phyloP scores from a whole-genome alignment of 2,329 filamentous ascomycete species.

The Hypoxylon sp. region DNA sequence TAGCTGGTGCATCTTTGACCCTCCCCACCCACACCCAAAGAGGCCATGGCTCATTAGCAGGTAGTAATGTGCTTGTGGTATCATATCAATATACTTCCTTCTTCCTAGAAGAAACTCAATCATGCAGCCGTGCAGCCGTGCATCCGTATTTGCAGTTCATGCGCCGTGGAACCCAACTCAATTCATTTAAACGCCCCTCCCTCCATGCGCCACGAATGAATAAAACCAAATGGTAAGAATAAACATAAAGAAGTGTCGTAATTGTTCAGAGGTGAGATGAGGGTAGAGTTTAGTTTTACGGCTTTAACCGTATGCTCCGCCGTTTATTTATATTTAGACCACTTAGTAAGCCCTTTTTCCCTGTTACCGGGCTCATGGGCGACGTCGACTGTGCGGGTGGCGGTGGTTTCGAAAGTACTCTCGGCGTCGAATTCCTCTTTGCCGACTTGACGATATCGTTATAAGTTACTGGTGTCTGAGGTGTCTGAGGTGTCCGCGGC shows the following conservation, averaged over 20 bases:
- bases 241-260: neutral
- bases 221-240: conserved; percentile 17
- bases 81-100: conserved; percentile 27
- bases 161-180: conserved; percentile 34
- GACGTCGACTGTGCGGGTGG: conserved; percentile 41
- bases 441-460: conserved; percentile 60
- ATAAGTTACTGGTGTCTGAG: conserved; percentile 57
- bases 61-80: conserved; percentile 29
- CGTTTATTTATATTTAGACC: conserved; percentile 54
- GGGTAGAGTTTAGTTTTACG: conserved; percentile 28
- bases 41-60: conserved; percentile 35
- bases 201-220: conserved; percentile 13
- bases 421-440: conserved; percentile 56
- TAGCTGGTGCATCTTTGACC: conserved; percentile 1
- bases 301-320: conserved; percentile 54
- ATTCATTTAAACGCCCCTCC: conserved; percentile 26
- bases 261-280: conserved; percentile 1
- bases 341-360: conserved; percentile 52
- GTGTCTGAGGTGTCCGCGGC: conserved; percentile 46
- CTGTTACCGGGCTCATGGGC: conserved; percentile 35
- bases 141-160: conserved; percentile 24
- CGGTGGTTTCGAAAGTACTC: conserved; percentile 39
- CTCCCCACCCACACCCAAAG: conserved; percentile 6
- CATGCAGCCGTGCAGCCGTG: conserved; percentile 29
- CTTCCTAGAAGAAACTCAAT: conserved; percentile 25